phyloP scores from a whole-genome alignment of 805 yeast species.

The Candida dajiaensis region DNA sequence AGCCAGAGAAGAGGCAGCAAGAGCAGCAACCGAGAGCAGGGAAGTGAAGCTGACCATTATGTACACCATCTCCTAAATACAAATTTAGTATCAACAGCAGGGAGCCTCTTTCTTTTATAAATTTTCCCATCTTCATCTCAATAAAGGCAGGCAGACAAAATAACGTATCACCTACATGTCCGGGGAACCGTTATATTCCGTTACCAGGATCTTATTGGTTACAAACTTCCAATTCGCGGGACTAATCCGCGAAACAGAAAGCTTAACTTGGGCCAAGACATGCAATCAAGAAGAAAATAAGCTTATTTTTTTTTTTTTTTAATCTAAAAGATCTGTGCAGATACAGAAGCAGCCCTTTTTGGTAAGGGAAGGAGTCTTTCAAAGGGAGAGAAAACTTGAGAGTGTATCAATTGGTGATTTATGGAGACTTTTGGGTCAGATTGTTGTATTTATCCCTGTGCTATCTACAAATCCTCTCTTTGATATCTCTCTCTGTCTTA shows the following conservation, averaged over 20 bases:
- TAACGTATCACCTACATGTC: not conserved
- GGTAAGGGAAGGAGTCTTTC: no score
- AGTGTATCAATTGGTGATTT: no score
- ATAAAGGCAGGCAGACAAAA: not conserved
- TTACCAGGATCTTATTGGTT: not conserved
- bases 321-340: not conserved
- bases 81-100: not conserved
- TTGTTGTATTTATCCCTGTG: no score
- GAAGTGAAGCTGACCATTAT: constrained; percentile 6
- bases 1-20: constrained; percentile 4
- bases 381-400: no score
- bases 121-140: no score
- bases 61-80: no score
- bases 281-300: not conserved
- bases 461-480: no score
- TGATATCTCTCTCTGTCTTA: no score
- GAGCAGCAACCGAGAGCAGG: constrained; percentile 1
- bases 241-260: not conserved
- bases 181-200: not conserved
- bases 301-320: not conserved
- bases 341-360: no score
- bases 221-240: not conserved
- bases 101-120: not conserved
- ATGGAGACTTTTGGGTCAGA: no score
- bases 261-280: not conserved